These are phyloP conservation scores for Pythium rishiriense DNA, from an alignment of 352 stramenopile genomes.

Conservation along the genomic window DNA sequence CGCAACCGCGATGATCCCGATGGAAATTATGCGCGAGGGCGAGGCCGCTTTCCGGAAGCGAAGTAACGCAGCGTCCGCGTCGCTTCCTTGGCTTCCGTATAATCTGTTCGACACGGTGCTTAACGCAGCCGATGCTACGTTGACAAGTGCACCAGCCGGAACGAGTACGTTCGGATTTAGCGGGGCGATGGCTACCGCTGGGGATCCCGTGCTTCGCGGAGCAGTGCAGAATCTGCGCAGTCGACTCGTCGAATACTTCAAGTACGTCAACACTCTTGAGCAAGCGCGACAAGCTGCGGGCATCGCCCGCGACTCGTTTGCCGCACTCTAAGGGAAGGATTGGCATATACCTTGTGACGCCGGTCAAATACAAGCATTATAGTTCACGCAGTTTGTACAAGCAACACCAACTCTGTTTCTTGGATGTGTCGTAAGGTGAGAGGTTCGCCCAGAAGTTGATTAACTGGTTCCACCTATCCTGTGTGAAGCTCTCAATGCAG, in stretches of 20 bases:
- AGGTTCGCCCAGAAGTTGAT: too few relatives aligned
- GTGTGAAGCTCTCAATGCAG: too few relatives aligned
- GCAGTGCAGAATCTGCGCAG: constrained; percentile 40
- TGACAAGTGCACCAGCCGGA: constrained; percentile 25
- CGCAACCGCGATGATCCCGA: constrained; percentile 44
- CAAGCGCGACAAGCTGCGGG: constrained; percentile 50
- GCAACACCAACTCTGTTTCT: too few relatives aligned
- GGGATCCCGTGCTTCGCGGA: constrained; percentile 27
- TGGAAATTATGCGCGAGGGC: constrained; percentile 40
- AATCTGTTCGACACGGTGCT: constrained; percentile 65
- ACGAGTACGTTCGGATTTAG: constrained; percentile 7
- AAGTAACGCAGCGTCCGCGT: constrained; percentile 24
- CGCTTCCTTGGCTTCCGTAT: constrained; percentile 70
- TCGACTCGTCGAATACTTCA: constrained; percentile 55
- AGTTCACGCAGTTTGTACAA: too few relatives aligned
- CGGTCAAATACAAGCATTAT: constrained; percentile 3
- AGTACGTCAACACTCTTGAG: constrained; percentile 46
- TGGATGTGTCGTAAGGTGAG: too few relatives aligned
- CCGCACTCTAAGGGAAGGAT: constrained; percentile 9
- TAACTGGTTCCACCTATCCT: too few relatives aligned
- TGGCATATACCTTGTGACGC: background rate
- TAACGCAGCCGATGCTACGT: constrained; percentile 41
- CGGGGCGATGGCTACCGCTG: constrained; percentile 10
- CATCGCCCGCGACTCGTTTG: constrained; percentile 35
- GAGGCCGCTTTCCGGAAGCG: constrained; percentile 41